phyloP scores from a whole-genome alignment of 257 asterid genomes.

The Ehretia macrophylla region DNA sequence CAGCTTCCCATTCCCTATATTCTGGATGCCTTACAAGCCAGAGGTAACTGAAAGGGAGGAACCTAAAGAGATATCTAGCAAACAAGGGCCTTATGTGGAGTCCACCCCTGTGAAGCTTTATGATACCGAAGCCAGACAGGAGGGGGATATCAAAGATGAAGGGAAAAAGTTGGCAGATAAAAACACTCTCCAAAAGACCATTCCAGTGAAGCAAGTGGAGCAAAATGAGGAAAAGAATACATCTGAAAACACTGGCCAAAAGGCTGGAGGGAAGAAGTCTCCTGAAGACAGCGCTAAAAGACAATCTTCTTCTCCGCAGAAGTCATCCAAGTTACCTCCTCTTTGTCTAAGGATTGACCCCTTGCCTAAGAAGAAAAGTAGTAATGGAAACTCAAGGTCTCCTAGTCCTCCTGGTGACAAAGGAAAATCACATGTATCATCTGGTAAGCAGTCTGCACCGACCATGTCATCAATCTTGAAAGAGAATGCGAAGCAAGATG shows the following conservation, averaged over 20 bases:
- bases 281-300: slow-evolving; percentile 20
- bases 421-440: slow-evolving; percentile 14
- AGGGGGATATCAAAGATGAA: not conserved
- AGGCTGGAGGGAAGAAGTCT: slow-evolving; percentile 16
- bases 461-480: slow-evolving; percentile 5
- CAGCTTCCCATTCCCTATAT: slow-evolving; percentile 40
- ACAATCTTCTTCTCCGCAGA: slow-evolving; percentile 33
- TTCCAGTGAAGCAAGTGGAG: slow-evolving; percentile 48
- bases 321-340: slow-evolving; percentile 62
- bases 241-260: slow-evolving; percentile 5
- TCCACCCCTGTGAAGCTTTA: slow-evolving; percentile 7
- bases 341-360: slow-evolving; percentile 83
- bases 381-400: slow-evolving; percentile 42
- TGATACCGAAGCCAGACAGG: slow-evolving; percentile 8
- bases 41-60: slow-evolving; percentile 20
- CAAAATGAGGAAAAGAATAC: slow-evolving; percentile 12
- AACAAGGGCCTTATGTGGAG: not conserved
- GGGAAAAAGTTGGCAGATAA: slow-evolving; percentile 16
- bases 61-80: slow-evolving; percentile 5
- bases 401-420: slow-evolving; percentile 43
- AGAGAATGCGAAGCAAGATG: slow-evolving; percentile 2
- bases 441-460: slow-evolving; percentile 16
- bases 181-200: slow-evolving; percentile 11
- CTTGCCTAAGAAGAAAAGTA: slow-evolving; percentile 40
- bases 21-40: slow-evolving; percentile 58